phyloP scores from a whole-genome alignment of 2,329 filamentous ascomycete genomes.

The Bretziella fagacearum region DNA sequence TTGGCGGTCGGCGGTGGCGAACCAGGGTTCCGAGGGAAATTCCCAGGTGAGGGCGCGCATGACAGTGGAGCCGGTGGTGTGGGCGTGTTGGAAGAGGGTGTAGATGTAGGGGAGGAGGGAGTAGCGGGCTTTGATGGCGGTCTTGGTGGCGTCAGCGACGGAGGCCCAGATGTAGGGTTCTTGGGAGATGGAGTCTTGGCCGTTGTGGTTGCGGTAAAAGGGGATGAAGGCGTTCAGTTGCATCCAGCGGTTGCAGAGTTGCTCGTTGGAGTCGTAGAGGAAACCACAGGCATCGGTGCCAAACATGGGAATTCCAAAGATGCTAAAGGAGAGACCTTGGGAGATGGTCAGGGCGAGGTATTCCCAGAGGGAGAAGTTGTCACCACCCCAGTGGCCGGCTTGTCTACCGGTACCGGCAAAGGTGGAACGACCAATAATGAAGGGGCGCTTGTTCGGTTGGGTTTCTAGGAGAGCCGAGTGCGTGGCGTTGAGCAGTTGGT shows the following conservation, averaged over 20 bases:
- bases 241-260: conserved; percentile 53
- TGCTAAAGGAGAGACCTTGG: conserved; percentile 55
- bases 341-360: conserved; percentile 65
- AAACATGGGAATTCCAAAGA: conserved; percentile 54
- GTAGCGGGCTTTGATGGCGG: conserved; percentile 57
- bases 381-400: conserved; percentile 69
- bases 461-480: conserved; percentile 51
- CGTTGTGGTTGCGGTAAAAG: conserved; percentile 56
- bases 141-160: conserved; percentile 46
- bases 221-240: conserved; percentile 51
- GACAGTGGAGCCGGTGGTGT: conserved; percentile 42
- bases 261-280: conserved; percentile 42
- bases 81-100: conserved; percentile 48
- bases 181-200: conserved; percentile 29
- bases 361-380: conserved; percentile 54
- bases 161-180: conserved; percentile 54
- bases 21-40: conserved; percentile 38
- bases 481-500: conserved; percentile 61
- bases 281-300: conserved; percentile 67
- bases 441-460: conserved; percentile 53
- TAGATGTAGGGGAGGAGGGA: conserved; percentile 69
- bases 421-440: conserved; percentile 70
- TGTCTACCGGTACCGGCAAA: conserved; percentile 61
- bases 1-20: conserved; percentile 31
- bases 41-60: conserved; percentile 56